These are phyloP conservation scores for Aspergillus luchuensis DNA, from an alignment of 2,329 filamentous ascomycete species.

Conservation along the genomic window DNA sequence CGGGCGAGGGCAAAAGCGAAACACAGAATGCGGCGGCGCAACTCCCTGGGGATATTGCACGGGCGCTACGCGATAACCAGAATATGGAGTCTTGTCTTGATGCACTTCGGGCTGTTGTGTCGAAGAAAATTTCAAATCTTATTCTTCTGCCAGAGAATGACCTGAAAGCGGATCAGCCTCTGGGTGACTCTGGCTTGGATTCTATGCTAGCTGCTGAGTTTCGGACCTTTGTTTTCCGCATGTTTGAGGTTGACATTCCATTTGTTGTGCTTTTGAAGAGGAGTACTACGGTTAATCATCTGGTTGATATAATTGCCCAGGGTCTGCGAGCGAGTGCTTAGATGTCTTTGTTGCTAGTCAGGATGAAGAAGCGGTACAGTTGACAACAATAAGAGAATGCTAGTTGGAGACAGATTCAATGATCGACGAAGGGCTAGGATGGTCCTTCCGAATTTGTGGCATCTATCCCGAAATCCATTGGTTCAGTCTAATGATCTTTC, in stretches of 20 bases:
- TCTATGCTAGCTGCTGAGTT: slow-evolving; percentile 31
- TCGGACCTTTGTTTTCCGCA: slow-evolving; percentile 23
- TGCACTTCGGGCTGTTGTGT: neutral
- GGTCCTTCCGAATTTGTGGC: no score
- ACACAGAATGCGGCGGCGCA: neutral
- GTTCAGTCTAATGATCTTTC: no score
- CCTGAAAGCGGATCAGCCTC: neutral
- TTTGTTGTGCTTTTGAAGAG: slow-evolving; percentile 12
- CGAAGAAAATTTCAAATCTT: neutral
- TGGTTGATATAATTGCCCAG: neutral
- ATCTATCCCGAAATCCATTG: no score
- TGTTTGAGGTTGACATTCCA: slow-evolving; percentile 22
- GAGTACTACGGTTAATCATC: neutral
- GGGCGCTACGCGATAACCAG: neutral
- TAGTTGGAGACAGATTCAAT: no score
- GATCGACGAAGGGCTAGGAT: no score
- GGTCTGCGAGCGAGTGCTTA: no score
- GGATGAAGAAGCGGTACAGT: no score
- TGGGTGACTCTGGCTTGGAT: slow-evolving; percentile 26
- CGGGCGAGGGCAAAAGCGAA: no score
- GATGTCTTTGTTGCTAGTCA: no score
- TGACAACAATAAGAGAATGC: no score
- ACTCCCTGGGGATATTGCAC: neutral
- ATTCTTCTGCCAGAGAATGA: neutral
- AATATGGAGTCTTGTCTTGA: neutral